phyloP scores from a whole-genome alignment of 306 rosid genomes.

The Carpinus fangiana region DNA sequence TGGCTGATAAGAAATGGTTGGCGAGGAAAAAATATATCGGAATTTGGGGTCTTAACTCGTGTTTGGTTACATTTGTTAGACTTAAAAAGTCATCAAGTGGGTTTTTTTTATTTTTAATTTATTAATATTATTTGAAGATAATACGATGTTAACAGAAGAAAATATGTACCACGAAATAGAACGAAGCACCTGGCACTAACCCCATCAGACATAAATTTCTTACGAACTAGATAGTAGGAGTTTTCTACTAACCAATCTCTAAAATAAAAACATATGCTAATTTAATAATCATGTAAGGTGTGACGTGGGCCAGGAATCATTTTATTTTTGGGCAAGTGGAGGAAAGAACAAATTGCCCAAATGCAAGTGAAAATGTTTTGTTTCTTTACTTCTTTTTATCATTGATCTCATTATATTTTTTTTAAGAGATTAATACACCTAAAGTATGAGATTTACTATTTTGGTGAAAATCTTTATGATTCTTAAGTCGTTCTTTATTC shows the following conservation, averaged over 20 bases:
- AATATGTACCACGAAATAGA: no score
- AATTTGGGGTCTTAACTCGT: not conserved
- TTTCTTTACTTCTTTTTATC: not conserved
- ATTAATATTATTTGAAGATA: not conserved
- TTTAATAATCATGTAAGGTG: not conserved
- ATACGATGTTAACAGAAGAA: no score
- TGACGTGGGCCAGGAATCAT: not conserved
- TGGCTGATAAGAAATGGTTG: slow-evolving; percentile 7
- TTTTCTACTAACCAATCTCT: no score
- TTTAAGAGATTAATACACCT: no score
- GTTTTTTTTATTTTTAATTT: not conserved
- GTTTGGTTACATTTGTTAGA: not conserved
- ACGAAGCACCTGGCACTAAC: no score
- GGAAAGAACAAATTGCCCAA: not conserved
- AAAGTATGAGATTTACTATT: no score
- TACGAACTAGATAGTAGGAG: no score
- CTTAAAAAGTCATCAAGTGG: not conserved
- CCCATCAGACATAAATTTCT: no score
- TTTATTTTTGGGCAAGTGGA: not conserved
- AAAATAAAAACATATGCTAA: no score
- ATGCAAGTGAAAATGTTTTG: not conserved
- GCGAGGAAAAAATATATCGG: no score
- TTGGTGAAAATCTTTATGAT: no score
- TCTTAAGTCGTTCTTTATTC: not conserved
- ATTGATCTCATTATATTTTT: not conserved